Conservation (phyloP, 1,139 yeast genomes). For the Chernovozyma aurita region DNA sequence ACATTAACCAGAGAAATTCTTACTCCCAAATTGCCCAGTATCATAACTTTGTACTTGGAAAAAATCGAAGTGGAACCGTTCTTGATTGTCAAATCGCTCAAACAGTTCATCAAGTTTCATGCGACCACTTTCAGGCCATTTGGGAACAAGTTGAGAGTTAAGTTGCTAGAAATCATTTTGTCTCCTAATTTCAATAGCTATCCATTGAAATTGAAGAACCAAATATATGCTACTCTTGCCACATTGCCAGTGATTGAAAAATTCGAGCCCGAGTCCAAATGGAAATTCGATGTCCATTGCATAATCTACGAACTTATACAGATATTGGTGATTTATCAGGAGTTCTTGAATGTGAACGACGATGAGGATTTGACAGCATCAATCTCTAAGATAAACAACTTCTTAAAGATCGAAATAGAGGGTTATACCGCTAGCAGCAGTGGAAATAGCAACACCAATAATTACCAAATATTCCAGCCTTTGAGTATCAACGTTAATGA, state of each 20-base stretch:
- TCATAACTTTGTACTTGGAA: constrained; percentile 53
- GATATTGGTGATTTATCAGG: constrained; percentile 49
- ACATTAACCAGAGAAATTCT: constrained; percentile 78
- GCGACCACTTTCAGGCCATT: constrained; percentile 82
- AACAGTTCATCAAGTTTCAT: constrained; percentile 48
- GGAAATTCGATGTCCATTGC: constrained; percentile 39
- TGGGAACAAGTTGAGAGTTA: constrained; percentile 54
- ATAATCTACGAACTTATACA: constrained; percentile 47
- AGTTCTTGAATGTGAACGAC: constrained; percentile 51
- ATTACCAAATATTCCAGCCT: background rate
- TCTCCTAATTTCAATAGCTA: constrained; percentile 22
- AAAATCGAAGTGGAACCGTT: constrained; percentile 36
- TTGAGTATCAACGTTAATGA: constrained; percentile 51
- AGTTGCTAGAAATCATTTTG: constrained; percentile 36
- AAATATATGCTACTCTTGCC: constrained; percentile 51
- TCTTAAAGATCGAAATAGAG: background rate
- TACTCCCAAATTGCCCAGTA: constrained; percentile 70
- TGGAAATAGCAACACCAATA: background rate
- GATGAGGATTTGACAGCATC: constrained; percentile 43
- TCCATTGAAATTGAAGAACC: constrained; percentile 33
- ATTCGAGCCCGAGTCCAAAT: constrained; percentile 44
- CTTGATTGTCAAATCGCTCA: constrained; percentile 45
- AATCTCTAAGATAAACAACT: constrained; percentile 16
- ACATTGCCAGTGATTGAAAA: constrained; percentile 54
- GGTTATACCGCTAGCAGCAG: constrained; percentile 1